phyloP scores from a whole-genome alignment of 257 asterid genomes.

The Gentiana macrophylla region DNA sequence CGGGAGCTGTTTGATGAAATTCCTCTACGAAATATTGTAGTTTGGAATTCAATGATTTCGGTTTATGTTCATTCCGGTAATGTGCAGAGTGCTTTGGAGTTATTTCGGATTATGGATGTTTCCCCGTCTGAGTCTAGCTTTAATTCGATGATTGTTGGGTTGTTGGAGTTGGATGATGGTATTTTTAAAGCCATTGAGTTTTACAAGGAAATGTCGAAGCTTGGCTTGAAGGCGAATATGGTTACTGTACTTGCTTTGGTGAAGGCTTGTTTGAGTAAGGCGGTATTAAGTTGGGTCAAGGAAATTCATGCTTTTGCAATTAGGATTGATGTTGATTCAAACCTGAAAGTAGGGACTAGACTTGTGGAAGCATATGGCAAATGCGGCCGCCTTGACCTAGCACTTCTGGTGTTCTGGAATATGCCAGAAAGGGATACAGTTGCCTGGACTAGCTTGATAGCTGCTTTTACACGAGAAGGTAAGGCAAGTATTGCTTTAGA shows the following conservation, averaged over 20 bases:
- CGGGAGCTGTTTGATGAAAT: constrained; percentile 35
- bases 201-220: constrained; percentile 23
- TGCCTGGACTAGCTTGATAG: constrained; percentile 45
- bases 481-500: constrained; percentile 24
- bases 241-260: constrained; percentile 33
- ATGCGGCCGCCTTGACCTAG: constrained; percentile 32
- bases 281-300: constrained; percentile 25
- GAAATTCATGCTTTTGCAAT: constrained; percentile 33
- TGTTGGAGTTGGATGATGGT: constrained; percentile 23
- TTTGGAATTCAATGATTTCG: constrained; percentile 43
- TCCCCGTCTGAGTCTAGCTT: constrained; percentile 25
- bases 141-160: constrained; percentile 31
- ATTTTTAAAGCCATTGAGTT: constrained; percentile 19
- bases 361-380: constrained; percentile 40
- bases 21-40: constrained; percentile 28
- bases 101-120: constrained; percentile 29
- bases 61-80: constrained; percentile 21
- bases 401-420: constrained; percentile 18
- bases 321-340: constrained; percentile 22
- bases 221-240: constrained; percentile 25
- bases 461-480: constrained; percentile 37
- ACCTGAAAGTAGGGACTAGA: constrained; percentile 30
- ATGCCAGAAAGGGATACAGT: constrained; percentile 31
- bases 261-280: constrained; percentile 23
- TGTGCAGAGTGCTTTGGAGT: constrained; percentile 20